These are phyloP conservation scores for Alternaria sp. DNA, from an alignment of 2,329 filamentous ascomycete species.

Conservation along the genomic window DNA sequence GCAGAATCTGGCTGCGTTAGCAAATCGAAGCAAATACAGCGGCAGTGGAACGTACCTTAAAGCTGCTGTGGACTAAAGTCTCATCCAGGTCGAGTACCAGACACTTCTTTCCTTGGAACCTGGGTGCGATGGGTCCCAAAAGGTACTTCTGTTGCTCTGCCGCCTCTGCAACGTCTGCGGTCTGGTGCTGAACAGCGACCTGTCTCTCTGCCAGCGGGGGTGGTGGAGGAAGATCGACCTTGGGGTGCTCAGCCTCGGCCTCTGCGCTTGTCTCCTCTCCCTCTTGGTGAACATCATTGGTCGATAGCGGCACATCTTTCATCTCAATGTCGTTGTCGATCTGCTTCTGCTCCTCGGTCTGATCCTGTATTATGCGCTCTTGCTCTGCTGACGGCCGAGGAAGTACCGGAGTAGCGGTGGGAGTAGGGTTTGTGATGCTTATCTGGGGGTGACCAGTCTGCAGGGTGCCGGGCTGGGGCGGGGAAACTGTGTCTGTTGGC, in stretches of 20 bases:
- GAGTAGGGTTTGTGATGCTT: conserved; percentile 55
- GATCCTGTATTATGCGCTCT: conserved; percentile 55
- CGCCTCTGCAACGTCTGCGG: conserved; percentile 50
- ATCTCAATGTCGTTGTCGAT: conserved; percentile 67
- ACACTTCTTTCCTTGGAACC: conserved; percentile 88
- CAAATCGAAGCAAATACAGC: not conserved
- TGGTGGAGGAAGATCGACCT: conserved; percentile 63
- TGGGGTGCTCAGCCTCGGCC: conserved; percentile 36
- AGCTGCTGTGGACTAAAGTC: conserved; percentile 96
- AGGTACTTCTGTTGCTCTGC: conserved; percentile 69
- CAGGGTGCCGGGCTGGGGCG: conserved; percentile 41
- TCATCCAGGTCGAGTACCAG: conserved; percentile 95
- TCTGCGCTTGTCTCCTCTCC: conserved; percentile 33
- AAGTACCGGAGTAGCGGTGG: conserved; percentile 47
- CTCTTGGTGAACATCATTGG: conserved; percentile 56
- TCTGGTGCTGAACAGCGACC: conserved; percentile 46
- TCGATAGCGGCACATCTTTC: conserved; percentile 64
- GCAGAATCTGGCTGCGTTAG: conserved; percentile 72
- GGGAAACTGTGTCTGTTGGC: conserved; percentile 35
- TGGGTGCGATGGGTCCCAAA: conserved; percentile 79
- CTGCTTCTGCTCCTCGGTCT: conserved; percentile 56
- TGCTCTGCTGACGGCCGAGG: conserved; percentile 46
- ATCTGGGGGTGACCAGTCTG: conserved; percentile 48
- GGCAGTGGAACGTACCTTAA: conserved; percentile 72
- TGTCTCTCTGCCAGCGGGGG: conserved; percentile 59